Percentiles rank a stretch among this genome's conserved stretches.
Conservation (phyloP, 179 eudicot genomes). For the Beta macrorhiza region DNA sequence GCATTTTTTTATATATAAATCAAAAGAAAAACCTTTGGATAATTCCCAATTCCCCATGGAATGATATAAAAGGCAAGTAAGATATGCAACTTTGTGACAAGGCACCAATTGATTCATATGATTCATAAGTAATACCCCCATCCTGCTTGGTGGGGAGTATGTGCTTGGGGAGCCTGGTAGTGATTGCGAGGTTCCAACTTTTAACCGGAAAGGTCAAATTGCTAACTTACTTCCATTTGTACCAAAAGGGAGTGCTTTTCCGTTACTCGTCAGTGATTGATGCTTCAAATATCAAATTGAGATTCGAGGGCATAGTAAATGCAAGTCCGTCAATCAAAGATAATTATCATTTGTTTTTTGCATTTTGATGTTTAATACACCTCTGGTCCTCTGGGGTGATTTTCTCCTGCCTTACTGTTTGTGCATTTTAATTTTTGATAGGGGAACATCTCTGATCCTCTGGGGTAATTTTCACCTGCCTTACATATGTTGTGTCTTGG, state of each 20-base stretch:
- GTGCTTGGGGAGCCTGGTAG: no score
- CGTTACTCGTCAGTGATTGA: background rate
- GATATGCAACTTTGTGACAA: no score
- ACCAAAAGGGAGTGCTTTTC: background rate
- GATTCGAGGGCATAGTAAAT: background rate
- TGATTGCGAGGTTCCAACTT: no score
- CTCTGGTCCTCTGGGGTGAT: background rate
- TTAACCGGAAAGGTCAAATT: background rate
- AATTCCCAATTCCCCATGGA: background rate
- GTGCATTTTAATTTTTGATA: background rate
- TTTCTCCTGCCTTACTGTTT: background rate
- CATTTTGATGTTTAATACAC: background rate
- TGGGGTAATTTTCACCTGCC: background rate
- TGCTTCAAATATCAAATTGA: background rate
- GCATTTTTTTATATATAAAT: background rate
- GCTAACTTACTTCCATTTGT: no score
- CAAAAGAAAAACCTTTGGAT: background rate
- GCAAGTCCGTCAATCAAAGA: background rate
- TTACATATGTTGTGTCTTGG: background rate
- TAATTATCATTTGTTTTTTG: background rate
- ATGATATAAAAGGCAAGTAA: no score
- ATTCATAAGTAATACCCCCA: no score
- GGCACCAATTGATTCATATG: no score
- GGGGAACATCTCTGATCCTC: background rate
- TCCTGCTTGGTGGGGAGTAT: no score